These are phyloP conservation scores for Botrytis aclada DNA, from an alignment of 2,329 filamentous ascomycete genomes.

Conservation along the genomic window DNA sequence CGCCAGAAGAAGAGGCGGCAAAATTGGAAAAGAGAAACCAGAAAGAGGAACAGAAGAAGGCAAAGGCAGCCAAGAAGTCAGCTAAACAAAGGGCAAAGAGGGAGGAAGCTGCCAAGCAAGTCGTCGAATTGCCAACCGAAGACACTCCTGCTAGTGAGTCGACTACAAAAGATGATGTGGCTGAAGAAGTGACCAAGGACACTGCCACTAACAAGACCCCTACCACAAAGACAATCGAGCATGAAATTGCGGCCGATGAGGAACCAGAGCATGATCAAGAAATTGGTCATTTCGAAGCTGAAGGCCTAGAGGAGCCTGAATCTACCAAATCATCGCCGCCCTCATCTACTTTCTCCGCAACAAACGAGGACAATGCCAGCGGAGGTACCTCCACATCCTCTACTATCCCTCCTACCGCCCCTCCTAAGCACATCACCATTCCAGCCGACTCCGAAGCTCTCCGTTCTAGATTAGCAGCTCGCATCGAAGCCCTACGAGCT, in stretches of 20 bases:
- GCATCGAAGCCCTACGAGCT: constrained; percentile 80
- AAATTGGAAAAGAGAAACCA: constrained; percentile 23
- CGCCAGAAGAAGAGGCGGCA: constrained; percentile 9
- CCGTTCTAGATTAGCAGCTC: constrained; percentile 73
- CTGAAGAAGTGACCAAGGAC: constrained; percentile 17
- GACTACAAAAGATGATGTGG: constrained; percentile 18
- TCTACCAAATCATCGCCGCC: constrained; percentile 41
- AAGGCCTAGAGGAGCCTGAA: constrained; percentile 48
- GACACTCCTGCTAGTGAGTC: constrained; percentile 32
- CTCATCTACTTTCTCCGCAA: constrained; percentile 55
- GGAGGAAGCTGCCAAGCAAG: constrained; percentile 18
- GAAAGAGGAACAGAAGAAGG: constrained; percentile 38
- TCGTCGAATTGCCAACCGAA: constrained; percentile 4
- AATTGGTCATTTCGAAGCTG: constrained; percentile 46
- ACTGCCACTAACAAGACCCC: constrained; percentile 20
- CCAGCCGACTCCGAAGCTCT: constrained; percentile 72
- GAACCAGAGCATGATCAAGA: constrained; percentile 33
- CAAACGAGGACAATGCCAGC: constrained; percentile 56
- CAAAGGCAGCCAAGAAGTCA: constrained; percentile 44
- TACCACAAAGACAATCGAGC: constrained; percentile 22
- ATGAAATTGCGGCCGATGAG: constrained; percentile 29
- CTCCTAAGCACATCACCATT: constrained; percentile 63
- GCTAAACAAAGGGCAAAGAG: constrained; percentile 42
- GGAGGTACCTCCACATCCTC: constrained; percentile 69
- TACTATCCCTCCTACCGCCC: constrained; percentile 56